These are phyloP conservation scores for Penicillium olsonii DNA, from an alignment of 2,329 filamentous ascomycete species.

Conservation along the genomic window DNA sequence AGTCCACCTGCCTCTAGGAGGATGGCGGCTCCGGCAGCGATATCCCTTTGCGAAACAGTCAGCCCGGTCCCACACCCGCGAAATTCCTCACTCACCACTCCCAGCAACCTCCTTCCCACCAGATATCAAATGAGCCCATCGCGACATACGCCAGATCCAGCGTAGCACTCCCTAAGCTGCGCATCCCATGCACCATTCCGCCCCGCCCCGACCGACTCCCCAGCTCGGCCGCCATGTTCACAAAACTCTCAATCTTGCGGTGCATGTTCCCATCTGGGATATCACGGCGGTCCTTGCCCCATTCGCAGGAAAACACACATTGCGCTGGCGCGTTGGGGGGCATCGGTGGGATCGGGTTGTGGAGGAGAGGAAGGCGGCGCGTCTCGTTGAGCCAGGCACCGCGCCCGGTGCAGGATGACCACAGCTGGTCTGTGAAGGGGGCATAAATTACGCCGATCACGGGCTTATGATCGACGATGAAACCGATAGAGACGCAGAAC, in stretches of 20 bases:
- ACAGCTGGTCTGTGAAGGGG: slow-evolving; percentile 68
- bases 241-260: slow-evolving; percentile 72
- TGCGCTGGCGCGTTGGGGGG: slow-evolving; percentile 65
- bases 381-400: slow-evolving; percentile 71
- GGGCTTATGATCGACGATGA: slow-evolving; percentile 61
- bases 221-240: slow-evolving; percentile 71
- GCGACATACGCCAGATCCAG: slow-evolving; percentile 74
- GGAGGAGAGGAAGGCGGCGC: slow-evolving; percentile 63
- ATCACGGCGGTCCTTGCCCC: slow-evolving; percentile 76
- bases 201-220: slow-evolving; percentile 65
- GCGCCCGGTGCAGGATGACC: slow-evolving; percentile 65
- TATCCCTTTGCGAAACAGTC: slow-evolving; percentile 54
- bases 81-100: slow-evolving; percentile 60
- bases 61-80: neutral
- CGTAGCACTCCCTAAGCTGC: slow-evolving; percentile 72
- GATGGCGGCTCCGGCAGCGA: slow-evolving; percentile 73
- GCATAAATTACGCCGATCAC: slow-evolving; percentile 72
- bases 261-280: slow-evolving; percentile 66
- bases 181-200: slow-evolving; percentile 76
- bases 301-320: slow-evolving; percentile 74
- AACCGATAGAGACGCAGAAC: slow-evolving; percentile 77
- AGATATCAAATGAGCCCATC: slow-evolving; percentile 75
- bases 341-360: slow-evolving; percentile 63
- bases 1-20: slow-evolving; percentile 72
- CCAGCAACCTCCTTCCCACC: slow-evolving; percentile 83